phyloP scores from a whole-genome alignment of 2,329 filamentous ascomycete species.

The Gnomoniopsis smithogilvyi region DNA sequence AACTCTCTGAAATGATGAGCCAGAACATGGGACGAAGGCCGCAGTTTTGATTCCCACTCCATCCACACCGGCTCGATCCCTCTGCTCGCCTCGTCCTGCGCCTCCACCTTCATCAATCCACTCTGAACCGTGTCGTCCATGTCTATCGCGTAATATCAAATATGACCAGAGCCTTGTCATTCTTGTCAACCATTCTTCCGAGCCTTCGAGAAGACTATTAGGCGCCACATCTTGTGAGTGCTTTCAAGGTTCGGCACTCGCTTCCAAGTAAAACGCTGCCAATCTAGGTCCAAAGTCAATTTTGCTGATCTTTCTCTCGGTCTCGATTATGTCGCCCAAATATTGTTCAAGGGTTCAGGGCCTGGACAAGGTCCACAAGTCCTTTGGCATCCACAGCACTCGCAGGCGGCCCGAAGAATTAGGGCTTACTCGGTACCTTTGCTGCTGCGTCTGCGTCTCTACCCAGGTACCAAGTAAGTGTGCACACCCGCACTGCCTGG shows the following conservation, averaged over 20 bases:
- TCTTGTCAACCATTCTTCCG: not conserved
- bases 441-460: not conserved
- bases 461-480: not conserved
- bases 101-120: not conserved
- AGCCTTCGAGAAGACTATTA: not conserved
- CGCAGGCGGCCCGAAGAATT: conserved; percentile 5
- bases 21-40: not conserved
- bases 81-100: conserved; percentile 4
- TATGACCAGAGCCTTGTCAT: not conserved
- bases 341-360: not conserved
- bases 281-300: too few relatives aligned
- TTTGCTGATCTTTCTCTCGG: not conserved
- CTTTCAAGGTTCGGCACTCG: too few relatives aligned
- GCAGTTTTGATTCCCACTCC: not conserved
- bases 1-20: not conserved
- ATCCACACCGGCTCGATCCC: conserved; percentile 2
- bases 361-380: not conserved
- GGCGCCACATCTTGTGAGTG: not conserved
- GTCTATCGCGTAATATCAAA: not conserved
- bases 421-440: not conserved
- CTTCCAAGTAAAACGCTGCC: too few relatives aligned
- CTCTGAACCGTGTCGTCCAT: not conserved
- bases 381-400: not conserved
- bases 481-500: not conserved
- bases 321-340: not conserved